phyloP scores from a whole-genome alignment of 768 basidiomycete species.

The Pisolithus marmoratus region DNA sequence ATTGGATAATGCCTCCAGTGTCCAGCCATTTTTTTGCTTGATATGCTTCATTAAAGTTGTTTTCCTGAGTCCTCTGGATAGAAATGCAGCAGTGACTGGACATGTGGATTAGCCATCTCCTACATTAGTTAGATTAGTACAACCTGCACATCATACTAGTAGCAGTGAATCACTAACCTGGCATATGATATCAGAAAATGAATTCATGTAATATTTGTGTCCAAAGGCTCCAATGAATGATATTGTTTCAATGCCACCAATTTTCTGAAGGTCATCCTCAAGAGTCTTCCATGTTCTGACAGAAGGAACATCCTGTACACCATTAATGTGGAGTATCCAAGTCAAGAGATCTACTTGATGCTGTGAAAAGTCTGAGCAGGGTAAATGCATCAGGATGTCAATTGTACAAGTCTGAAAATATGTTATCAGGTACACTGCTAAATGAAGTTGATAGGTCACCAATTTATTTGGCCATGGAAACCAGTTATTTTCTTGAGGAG shows the following conservation, averaged over 20 bases:
- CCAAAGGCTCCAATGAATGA: constrained; percentile 27
- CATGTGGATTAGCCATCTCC: constrained; percentile 35
- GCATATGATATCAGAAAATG: constrained; percentile 24
- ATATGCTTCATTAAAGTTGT: constrained; percentile 15
- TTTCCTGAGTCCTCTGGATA: constrained; percentile 31
- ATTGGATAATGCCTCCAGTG: too few species aligned
- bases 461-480: constrained; percentile 1
- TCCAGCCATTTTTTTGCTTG: constrained; percentile 26
- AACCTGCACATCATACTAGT: too few species aligned
- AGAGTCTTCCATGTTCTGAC: constrained; percentile 5
- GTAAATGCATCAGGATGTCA: too few species aligned
- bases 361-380: too few species aligned
- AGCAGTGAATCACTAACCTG: constrained; percentile 19
- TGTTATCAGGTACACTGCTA: too few species aligned
- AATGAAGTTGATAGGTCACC: background rate
- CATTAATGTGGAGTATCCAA: too few species aligned
- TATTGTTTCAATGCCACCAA: too few species aligned
- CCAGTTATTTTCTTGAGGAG: background rate
- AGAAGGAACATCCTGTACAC: constrained; percentile 16
- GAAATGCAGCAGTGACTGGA: constrained; percentile 25
- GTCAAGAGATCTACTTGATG: too few species aligned
- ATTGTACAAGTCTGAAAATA: too few species aligned
- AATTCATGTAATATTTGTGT: constrained; percentile 29
- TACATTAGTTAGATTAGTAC: constrained; percentile 4
- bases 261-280: background rate